These are phyloP conservation scores for Ceratobasidium sp. DNA, from an alignment of 1,284 basidiomycete genomes.

Conservation along the genomic window DNA sequence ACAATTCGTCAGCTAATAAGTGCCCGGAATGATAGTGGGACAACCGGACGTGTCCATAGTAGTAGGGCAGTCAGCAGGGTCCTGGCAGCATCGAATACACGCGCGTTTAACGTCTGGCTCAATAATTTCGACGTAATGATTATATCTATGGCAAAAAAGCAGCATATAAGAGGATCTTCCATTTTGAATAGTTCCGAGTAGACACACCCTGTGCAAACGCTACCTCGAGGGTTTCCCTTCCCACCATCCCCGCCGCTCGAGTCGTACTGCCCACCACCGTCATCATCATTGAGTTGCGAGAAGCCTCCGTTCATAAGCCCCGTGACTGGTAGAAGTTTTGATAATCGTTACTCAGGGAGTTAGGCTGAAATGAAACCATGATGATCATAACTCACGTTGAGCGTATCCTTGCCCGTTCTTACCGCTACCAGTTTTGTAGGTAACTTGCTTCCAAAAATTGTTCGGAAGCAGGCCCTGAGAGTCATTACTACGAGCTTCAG, in stretches of 20 bases:
- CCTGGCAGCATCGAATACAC: slow-evolving; percentile 56
- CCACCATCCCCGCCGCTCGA: slow-evolving; percentile 55
- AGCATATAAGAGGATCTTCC: background rate
- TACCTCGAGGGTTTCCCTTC: slow-evolving; percentile 53
- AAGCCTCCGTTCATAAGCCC: slow-evolving; percentile 45
- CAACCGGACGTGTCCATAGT: slow-evolving; percentile 50
- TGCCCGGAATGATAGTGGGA: slow-evolving; percentile 50
- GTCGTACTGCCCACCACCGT: slow-evolving; percentile 53
- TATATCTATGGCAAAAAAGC: slow-evolving; percentile 48
- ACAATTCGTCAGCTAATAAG: slow-evolving; percentile 32
- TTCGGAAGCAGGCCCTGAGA: slow-evolving; percentile 46
- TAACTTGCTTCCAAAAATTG: slow-evolving; percentile 50
- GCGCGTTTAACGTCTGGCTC: slow-evolving; percentile 53
- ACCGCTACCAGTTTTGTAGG: slow-evolving; percentile 42
- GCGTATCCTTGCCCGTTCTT: slow-evolving; percentile 40
- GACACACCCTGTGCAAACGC: slow-evolving; percentile 52
- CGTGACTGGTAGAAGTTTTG: slow-evolving; percentile 33
- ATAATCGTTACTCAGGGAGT: background rate
- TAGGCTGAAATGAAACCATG: background rate
- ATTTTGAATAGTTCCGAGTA: background rate
- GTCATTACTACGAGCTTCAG: slow-evolving; percentile 30
- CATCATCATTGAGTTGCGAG: slow-evolving; percentile 49
- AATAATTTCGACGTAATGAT: slow-evolving; percentile 55
- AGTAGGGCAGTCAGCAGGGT: slow-evolving; percentile 50
- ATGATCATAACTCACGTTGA: slow-evolving; percentile 37